phyloP scores from a whole-genome alignment of 768 basidiomycete species.

The Porpolomopsis calyptriformis region DNA sequence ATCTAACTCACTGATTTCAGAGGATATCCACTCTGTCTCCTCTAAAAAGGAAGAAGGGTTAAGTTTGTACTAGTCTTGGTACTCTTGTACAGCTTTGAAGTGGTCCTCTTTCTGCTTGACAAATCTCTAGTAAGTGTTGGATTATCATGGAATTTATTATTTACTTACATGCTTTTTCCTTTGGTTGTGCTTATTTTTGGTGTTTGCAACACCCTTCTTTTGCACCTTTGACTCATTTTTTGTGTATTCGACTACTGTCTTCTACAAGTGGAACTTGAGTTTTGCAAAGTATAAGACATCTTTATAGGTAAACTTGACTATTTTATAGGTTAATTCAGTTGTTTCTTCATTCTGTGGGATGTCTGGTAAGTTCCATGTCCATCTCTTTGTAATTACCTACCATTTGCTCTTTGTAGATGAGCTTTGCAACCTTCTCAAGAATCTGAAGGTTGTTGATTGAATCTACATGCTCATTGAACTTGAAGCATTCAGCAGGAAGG shows the following conservation, averaged over 20 bases:
- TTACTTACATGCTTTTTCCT: background rate
- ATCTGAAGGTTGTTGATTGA: background rate
- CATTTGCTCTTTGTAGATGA: background rate
- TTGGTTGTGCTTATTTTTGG: background rate
- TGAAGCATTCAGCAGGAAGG: too few relatives aligned
- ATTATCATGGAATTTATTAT: too few relatives aligned
- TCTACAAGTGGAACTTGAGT: background rate
- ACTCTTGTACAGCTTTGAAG: background rate
- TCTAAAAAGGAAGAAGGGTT: background rate
- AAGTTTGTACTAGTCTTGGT: background rate
- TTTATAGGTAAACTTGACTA: background rate
- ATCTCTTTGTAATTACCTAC: too few relatives aligned
- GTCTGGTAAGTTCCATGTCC: background rate
- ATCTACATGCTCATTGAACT: background rate
- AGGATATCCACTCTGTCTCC: too few relatives aligned
- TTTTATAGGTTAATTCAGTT: background rate
- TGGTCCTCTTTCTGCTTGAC: background rate
- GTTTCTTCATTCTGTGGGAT: background rate
- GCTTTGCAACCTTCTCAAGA: background rate
- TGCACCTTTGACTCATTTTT: background rate
- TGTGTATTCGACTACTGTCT: background rate
- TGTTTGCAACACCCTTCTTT: background rate
- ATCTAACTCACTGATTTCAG: background rate
- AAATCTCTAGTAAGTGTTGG: background rate
- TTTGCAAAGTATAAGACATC: background rate